Conservation (phyloP, 2,329 filamentous ascomycete genomes). For the Calonectria pteridis region DNA sequence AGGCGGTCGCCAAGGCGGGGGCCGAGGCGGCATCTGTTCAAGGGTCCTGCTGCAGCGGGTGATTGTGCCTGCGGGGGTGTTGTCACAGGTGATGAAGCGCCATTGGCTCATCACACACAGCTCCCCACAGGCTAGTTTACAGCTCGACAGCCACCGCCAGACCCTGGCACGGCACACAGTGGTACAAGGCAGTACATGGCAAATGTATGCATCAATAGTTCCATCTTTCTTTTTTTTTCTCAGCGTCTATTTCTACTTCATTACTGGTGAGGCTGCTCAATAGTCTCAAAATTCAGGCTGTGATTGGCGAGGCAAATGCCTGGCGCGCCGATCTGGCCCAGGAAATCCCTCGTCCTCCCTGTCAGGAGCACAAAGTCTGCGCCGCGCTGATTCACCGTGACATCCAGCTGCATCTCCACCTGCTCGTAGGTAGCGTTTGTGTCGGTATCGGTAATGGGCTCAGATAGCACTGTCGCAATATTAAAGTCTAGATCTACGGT, state of each 20-base stretch:
- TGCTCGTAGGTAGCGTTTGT: not conserved
- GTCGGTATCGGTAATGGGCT: not conserved
- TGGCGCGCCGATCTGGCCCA: not conserved
- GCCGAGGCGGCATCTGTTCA: not conserved
- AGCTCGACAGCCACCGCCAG: not conserved
- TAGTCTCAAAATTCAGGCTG: not conserved
- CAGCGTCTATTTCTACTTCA: not conserved
- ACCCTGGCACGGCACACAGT: not conserved
- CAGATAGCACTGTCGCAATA: not conserved
- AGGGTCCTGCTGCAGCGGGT: not conserved
- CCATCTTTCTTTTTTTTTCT: not conserved
- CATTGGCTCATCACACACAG: not conserved
- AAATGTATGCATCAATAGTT: not conserved
- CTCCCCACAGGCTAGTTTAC: not conserved
- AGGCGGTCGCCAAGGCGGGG: not conserved
- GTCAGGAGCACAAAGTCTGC: constrained; percentile 12
- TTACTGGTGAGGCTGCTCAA: not conserved
- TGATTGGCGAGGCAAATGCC: not conserved
- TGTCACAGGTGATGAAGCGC: not conserved
- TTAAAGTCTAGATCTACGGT: constrained; percentile 6
- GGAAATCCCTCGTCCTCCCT: not conserved
- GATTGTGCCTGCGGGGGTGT: not conserved
- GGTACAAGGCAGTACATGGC: not conserved
- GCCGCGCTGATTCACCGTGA: constrained; percentile 8
- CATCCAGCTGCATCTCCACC: constrained; percentile 27